Percentiles rank a stretch among this genome's conserved stretches.
These are phyloP conservation scores for Cronartium ribicola DNA, from an alignment of 1,284 basidiomycete genomes.

Conservation along the genomic window DNA sequence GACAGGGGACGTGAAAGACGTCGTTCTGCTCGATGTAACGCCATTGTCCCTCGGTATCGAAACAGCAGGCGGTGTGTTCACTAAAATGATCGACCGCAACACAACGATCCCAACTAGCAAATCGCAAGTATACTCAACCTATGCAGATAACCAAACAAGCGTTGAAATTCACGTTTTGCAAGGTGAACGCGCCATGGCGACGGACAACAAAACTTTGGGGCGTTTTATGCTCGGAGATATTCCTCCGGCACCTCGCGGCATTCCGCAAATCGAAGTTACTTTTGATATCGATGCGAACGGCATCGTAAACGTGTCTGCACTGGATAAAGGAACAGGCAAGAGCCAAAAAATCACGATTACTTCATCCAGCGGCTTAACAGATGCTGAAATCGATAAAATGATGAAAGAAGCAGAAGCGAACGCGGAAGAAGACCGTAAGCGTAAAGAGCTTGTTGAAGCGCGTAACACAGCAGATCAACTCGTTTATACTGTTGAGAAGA, in stretches of 20 bases:
- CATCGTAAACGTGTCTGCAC: conserved; percentile 51
- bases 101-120: conserved; percentile 97
- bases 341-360: conserved; percentile 51
- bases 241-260: conserved; percentile 88
- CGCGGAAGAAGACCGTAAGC: conserved; percentile 69
- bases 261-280: conserved; percentile 55
- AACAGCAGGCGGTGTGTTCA: conserved; percentile 96
- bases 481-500: conserved; percentile 49
- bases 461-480: conserved; percentile 59
- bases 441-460: conserved; percentile 83
- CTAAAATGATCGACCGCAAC: conserved; percentile 92
- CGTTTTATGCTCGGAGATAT: conserved; percentile 72
- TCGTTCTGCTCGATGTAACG: conserved; percentile 90
- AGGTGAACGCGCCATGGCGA: conserved; percentile 94
- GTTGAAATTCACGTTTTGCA: too few relatives aligned
- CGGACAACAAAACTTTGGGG: conserved; percentile 91
- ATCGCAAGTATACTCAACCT: conserved; percentile 89
- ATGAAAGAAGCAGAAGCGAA: conserved; percentile 49
- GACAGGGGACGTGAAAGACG: conserved; percentile 88
- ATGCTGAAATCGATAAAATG: conserved; percentile 52
- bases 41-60: conserved; percentile 95
- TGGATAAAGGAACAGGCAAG: conserved; percentile 52
- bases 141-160: conserved; percentile 98
- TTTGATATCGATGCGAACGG: conserved; percentile 52
- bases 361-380: conserved; percentile 51